Base-by-base conservation (phyloP, 768 basidiomycete species). In the Tricholoma sp. region DNA sequence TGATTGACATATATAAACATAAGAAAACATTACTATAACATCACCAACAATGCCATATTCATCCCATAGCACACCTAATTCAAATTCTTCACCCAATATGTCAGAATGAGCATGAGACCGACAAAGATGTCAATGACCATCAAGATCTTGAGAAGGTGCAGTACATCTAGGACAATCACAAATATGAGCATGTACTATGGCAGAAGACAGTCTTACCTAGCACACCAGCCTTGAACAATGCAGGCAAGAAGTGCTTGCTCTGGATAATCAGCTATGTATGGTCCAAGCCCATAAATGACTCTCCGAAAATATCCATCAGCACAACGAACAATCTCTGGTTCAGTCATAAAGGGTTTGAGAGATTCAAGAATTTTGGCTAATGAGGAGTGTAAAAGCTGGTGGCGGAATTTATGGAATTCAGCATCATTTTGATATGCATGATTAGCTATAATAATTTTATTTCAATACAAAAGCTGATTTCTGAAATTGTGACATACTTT, bases 221-320 rank as follows among this genome's bases (percentile, higher is more conserved):
- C 58, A 57, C 68, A 69, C 67, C 67, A 68, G 2, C 55, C 55
- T 45, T 63, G 59, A 10, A 69, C 64, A 50, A 68, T 62, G 21
- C 66, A 46, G 4, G 67, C 56, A 9, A 69, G 57, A 18, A 55
- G 45, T 10, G 59, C 61, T 55, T 69, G 69, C 53, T 68, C 66
- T 10, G 63, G 64, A 55, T 68, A 70, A 54, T 68, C 66, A 19
- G 64, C 66, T 50, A 69, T 68, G 47, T 68, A 69, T 49, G 68
- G 66, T 14, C 66, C 68, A 29, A 68, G 35, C n/a, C 61, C 58
- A 53, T 66, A 70, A 3, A 70, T 60, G 9, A 56, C 67, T n/a
- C 57, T 54, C 1, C 60, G 54, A 50, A 54, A 68, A 53, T 70
- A 59, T 2, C 68, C 65, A 59, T 70, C 68, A 11, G 61, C 52